Base-by-base conservation (phyloP, 208 protist species). In the Entamoeba moshkovskii region DNA sequence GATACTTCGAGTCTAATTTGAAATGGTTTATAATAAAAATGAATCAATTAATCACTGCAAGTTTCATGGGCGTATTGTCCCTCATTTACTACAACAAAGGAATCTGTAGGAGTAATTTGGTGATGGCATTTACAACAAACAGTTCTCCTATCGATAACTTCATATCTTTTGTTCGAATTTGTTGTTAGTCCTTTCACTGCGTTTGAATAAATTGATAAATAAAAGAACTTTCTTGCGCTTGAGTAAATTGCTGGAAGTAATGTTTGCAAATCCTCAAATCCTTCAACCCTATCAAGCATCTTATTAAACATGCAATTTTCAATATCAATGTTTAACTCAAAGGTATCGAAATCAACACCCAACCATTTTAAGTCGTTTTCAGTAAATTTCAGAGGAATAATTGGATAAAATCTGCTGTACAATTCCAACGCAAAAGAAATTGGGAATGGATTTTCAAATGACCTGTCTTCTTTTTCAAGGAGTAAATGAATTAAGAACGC, bases 351-450 rank as follows among this genome's bases (percentile, higher is more conserved):
- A 13, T 85, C 25, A 38, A 85, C 33, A 8, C 59, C 59, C 16
- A 85, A 22, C 59, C 59, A 85, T 8, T 85, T 38, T 13, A 85
- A 85, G 8, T 85, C 59, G 8, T 29, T 29, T 85, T 85, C 29
- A 85, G 33, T 85, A 38, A 85, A 85, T 85, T 85, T 85, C n/a
- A 85, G n/a, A 85, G 59, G 59, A 85, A 85, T 85, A 38, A 85
- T 85, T 33, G 59, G 59, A 85, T 85, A 85, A 29, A 85, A 85
- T 8, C 59, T 15, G 13, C 59, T 0, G 25, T 42, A 85, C 8
- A 85, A 38, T 2, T 38, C 29, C 13, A 85, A 13, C 13, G 59
- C 59, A 38, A 85, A 85, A 33, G 29, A 42, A 38, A 85, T 38
- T 29, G 59, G 59, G 25, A 85, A 85, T 85, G 59, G 59, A 38